Percentiles rank a stretch among this genome's conserved stretches.
phyloP scores from a whole-genome alignment of 179 eudicot species.

The Beta macrorhiza region DNA sequence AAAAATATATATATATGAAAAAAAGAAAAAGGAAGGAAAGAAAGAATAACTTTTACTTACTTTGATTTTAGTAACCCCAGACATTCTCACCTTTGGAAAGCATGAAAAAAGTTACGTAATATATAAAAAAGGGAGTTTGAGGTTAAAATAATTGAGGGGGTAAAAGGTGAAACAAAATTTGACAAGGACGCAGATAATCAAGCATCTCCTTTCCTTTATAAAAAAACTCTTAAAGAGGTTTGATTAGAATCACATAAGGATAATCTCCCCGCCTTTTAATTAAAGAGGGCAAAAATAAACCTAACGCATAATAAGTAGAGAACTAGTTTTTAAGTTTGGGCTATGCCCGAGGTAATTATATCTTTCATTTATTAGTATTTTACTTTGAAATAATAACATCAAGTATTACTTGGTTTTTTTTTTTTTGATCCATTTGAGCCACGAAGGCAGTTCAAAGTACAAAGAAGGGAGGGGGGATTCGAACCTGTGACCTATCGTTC shows the following conservation, averaged over 20 bases:
- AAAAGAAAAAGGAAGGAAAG: background rate
- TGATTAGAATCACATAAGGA: conserved; percentile 42
- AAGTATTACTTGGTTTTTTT: no score
- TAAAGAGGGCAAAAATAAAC: background rate
- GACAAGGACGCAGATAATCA: conserved; percentile 26
- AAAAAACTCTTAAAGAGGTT: conserved; percentile 24
- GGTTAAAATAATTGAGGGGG: conserved; percentile 15
- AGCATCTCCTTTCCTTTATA: conserved; percentile 30
- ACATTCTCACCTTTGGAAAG: conserved; percentile 55
- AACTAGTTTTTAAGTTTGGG: background rate
- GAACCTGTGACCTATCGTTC: no score
- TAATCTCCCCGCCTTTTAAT: conserved; percentile 31
- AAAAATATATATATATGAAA: background rate
- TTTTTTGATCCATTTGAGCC: no score
- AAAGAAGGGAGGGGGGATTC: no score
- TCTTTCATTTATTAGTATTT: no score
- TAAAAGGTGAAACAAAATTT: conserved; percentile 30
- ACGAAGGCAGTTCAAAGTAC: no score
- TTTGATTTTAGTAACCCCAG: conserved; percentile 41
- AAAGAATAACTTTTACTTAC: conserved; percentile 41
- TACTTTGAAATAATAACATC: no score
- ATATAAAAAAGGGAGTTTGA: conserved; percentile 21
- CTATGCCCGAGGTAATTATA: no score
- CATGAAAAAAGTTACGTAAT: conserved; percentile 30
- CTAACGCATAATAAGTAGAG: conserved; percentile 9